A percentile compares a stretch with the other conserved stretches of the same genome.
These are phyloP conservation scores for Macrophomina phaseolina DNA, from an alignment of 2,329 filamentous ascomycete genomes.

Conservation along the genomic window DNA sequence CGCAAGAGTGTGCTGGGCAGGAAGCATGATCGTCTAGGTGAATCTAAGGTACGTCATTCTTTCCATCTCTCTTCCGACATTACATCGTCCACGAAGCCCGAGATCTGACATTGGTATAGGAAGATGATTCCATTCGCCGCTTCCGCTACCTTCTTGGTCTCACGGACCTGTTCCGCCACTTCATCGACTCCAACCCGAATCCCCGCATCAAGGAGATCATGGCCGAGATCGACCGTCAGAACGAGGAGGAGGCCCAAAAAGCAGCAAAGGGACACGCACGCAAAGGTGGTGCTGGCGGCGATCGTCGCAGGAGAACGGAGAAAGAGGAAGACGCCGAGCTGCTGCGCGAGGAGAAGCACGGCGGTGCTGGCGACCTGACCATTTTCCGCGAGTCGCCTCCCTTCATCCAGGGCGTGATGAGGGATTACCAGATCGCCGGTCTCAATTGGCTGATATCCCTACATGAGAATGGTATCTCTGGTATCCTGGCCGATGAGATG, in stretches of 20 bases:
- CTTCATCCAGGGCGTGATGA: slow-evolving; percentile 88
- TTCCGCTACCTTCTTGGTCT: slow-evolving; percentile 94
- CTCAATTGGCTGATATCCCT: slow-evolving; percentile 98
- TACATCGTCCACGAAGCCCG: background rate
- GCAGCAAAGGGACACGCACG: slow-evolving; percentile 76
- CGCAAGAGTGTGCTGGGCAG: slow-evolving; percentile 92
- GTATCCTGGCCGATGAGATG: slow-evolving; percentile 98
- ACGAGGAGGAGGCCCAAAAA: slow-evolving; percentile 72
- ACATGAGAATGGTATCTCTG: slow-evolving; percentile 98
- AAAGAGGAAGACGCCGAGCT: slow-evolving; percentile 96
- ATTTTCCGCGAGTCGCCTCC: slow-evolving; percentile 90
- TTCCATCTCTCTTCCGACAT: background rate
- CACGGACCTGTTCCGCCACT: slow-evolving; percentile 97
- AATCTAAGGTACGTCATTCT: slow-evolving; percentile 76
- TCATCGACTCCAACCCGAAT: slow-evolving; percentile 97
- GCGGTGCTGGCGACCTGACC: slow-evolving; percentile 79
- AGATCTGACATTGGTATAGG: slow-evolving; percentile 55
- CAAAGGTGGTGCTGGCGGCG: slow-evolving; percentile 81
- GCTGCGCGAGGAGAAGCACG: slow-evolving; percentile 83
- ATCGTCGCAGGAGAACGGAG: slow-evolving; percentile 85
- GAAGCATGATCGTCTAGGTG: slow-evolving; percentile 90
- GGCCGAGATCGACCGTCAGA: slow-evolving; percentile 91
- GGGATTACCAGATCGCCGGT: slow-evolving; percentile 94
- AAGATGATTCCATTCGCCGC: slow-evolving; percentile 91
- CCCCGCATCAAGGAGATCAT: slow-evolving; percentile 94